These are phyloP conservation scores for Aspergillus avenaceus DNA, from an alignment of 495 filamentous ascomycete species.

Conservation along the genomic window DNA sequence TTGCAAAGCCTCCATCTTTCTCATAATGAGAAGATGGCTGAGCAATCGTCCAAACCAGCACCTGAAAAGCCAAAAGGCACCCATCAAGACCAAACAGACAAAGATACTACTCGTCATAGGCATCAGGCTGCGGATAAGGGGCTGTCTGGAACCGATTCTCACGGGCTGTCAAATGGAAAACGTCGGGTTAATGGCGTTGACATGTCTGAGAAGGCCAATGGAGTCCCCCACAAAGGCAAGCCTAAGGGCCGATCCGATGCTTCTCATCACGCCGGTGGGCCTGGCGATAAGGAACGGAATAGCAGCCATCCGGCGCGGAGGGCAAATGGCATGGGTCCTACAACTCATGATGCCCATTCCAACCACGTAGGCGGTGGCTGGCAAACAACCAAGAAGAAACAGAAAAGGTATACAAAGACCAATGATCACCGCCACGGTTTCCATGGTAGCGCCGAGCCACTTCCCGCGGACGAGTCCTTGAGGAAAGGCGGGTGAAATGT, in stretches of 20 bases:
- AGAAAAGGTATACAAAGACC: conserved; percentile 38
- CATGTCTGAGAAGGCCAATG: conserved; percentile 34
- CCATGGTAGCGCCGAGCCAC: conserved; percentile 30
- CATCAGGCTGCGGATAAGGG: conserved; percentile 33
- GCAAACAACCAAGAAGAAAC: conserved; percentile 49
- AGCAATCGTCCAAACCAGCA: conserved; percentile 20
- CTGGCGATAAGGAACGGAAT: conserved; percentile 30
- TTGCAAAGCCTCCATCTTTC: conserved; percentile 38
- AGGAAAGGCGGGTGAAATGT: conserved; percentile 45
- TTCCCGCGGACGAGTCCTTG: conserved; percentile 46
- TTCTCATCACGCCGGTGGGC: conserved; percentile 17
- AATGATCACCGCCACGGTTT: conserved; percentile 25
- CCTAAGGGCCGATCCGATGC: conserved; percentile 31
- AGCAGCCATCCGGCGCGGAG: conserved; percentile 29
- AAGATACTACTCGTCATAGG: conserved; percentile 29
- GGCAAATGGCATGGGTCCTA: conserved; percentile 22
- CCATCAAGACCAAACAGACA: conserved; percentile 18
- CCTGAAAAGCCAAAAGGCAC: conserved; percentile 27
- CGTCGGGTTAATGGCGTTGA: conserved; percentile 33
- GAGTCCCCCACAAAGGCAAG: conserved; percentile 30
- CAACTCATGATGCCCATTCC: conserved; percentile 23
- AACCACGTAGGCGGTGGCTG: conserved; percentile 34
- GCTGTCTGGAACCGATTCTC: conserved; percentile 12
- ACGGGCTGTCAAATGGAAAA: conserved; percentile 22
- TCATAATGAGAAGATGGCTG: conserved; percentile 31